Evolutionary conservation across 768 basidiomycete species (phyloP), one percentile per base, ranked within the genome.

Genomic region (Boletus speciosus): DNA sequence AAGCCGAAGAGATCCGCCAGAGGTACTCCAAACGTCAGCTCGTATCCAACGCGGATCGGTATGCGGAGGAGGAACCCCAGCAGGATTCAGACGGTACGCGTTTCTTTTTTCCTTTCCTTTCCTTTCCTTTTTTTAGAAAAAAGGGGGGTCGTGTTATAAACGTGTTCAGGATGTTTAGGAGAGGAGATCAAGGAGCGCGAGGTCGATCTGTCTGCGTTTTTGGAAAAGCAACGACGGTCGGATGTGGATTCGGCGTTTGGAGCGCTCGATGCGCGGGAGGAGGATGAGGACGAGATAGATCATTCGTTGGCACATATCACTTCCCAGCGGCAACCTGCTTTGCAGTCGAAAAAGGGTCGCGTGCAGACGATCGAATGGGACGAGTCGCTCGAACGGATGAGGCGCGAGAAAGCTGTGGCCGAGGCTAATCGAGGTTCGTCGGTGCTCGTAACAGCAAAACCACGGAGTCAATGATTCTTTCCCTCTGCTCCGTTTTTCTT

Each of bases 1-100:
- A 74, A 31, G 77, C 74, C 1, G 71, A 74, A 34, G 85, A 82
- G 62, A 57, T 71, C 10, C 72, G 71, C 15, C 67, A 64, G 35
- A 85, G 80, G 63, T 90, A 79, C 51, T 67, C 81, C 25, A 75
- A 76, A 52, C 76, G 90, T 36, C 72, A 82, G 46, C 73, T 93
- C 15, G 83, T 76, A 4, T 78, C 85, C 5, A 92, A 93, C 64
- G 83, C 76, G 0, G 88, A 90, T 74, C 76, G 89, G 48, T 92
- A 92, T 63, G 76, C 64, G 15, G 89, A 91, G 69, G 79, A 80
- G 19, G 85, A 83, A 54, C 83, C 82, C 3, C 83, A 86, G 59
- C 71, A 88, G 25, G 84, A 80, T 62, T 84, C 85, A 2, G 86
- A 90, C 66, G 88, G 89, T 86, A 11, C 47, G 66, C 66, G 35